These are phyloP conservation scores for Agrostemma githago DNA, from an alignment of 148 eudicot genomes.

Conservation along the genomic window DNA sequence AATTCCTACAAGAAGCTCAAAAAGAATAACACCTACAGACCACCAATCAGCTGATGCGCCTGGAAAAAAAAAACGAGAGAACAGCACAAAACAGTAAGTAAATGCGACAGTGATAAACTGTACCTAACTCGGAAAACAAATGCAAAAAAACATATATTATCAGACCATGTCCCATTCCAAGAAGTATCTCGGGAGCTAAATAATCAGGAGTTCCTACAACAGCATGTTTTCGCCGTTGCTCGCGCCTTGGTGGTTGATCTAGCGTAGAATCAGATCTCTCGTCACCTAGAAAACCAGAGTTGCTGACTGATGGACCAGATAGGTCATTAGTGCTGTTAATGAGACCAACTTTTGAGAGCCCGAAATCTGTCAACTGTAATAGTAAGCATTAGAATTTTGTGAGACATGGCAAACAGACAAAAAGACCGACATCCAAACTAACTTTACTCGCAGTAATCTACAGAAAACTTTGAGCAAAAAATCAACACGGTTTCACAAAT, in stretches of 20 bases:
- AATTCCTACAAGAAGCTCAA: slow-evolving; percentile 89
- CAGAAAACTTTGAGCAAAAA: background rate
- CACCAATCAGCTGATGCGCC: slow-evolving; percentile 99
- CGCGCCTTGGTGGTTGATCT: slow-evolving; percentile 35
- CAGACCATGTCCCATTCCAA: slow-evolving; percentile 98
- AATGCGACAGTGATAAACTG: slow-evolving; percentile 9
- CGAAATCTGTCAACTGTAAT: slow-evolving; percentile 97
- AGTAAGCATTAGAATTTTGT: slow-evolving; percentile 40
- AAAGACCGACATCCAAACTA: background rate
- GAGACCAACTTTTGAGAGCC: slow-evolving; percentile 96
- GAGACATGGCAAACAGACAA: slow-evolving; percentile 13
- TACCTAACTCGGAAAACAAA: background rate
- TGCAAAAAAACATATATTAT: slow-evolving; percentile 11
- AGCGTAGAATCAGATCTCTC: slow-evolving; percentile 39
- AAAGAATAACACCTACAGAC: slow-evolving; percentile 98
- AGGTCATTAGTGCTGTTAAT: slow-evolving; percentile 93
- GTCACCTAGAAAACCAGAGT: slow-evolving; percentile 49
- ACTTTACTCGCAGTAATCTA: background rate
- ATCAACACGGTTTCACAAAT: background rate
- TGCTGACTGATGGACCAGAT: slow-evolving; percentile 72
- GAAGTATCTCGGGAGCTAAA: slow-evolving; percentile 99
- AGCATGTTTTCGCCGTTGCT: slow-evolving; percentile 62
- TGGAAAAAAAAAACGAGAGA: slow-evolving; percentile 29
- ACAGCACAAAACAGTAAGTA: slow-evolving; percentile 14
- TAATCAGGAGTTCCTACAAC: slow-evolving; percentile 99